Conservation (phyloP, 148 eudicot species). For the Rhododendron ovatum region DNA sequence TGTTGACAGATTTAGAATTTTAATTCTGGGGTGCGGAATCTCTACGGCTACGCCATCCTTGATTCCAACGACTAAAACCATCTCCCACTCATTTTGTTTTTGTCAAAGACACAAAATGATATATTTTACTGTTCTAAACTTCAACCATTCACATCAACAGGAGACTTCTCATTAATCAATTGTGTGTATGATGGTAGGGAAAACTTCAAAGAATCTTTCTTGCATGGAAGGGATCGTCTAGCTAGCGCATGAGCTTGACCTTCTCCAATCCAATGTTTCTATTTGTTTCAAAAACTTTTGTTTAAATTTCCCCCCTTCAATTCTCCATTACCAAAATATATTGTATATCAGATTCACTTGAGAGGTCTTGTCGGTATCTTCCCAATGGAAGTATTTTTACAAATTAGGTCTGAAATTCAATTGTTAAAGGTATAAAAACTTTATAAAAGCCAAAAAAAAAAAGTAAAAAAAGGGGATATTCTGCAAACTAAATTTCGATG, state of each 20-base stretch:
- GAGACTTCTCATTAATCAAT: background rate
- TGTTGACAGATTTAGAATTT: too few species aligned
- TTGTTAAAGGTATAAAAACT: background rate
- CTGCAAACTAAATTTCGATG: background rate
- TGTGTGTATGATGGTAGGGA: background rate
- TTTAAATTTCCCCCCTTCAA: too few species aligned
- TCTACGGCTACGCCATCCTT: too few species aligned
- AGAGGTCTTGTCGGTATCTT: background rate
- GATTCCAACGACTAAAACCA: background rate
- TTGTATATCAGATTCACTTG: too few species aligned
- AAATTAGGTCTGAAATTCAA: background rate
- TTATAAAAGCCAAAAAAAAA: background rate
- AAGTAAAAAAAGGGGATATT: background rate
- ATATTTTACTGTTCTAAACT: too few species aligned
- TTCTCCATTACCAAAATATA: too few species aligned
- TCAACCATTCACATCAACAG: background rate
- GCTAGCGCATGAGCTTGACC: background rate
- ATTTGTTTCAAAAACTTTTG: too few species aligned
- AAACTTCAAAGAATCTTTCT: background rate
- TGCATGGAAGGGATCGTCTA: background rate
- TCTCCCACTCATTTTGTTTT: background rate
- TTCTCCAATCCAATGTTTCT: background rate
- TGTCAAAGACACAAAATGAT: too few species aligned
- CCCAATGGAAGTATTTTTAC: too few species aligned
- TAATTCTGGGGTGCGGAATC: too few species aligned